A percentile compares a stretch with the other conserved stretches of the same genome.
These are phyloP conservation scores for Fennellomyces sp. DNA, from an alignment of 371 early-diverging fungal species.

Conservation along the genomic window DNA sequence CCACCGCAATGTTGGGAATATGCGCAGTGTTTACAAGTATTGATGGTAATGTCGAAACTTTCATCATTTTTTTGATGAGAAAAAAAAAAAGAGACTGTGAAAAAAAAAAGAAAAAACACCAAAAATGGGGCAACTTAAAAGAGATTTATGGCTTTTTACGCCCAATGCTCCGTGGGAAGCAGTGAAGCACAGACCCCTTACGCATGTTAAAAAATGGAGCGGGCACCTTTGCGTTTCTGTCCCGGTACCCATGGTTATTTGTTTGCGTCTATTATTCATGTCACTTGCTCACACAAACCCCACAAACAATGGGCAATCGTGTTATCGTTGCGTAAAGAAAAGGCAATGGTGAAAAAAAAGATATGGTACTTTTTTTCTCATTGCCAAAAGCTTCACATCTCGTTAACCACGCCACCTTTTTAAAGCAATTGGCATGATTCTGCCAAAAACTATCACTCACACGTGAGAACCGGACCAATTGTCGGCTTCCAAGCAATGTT, in stretches of 20 bases:
- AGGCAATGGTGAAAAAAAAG: not conserved
- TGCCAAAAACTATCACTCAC: too few relatives aligned
- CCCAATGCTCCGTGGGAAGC: not conserved
- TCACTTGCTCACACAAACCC: too few relatives aligned
- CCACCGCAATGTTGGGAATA: not conserved
- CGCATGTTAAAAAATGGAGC: not conserved
- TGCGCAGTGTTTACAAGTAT: not conserved
- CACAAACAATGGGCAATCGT: not conserved
- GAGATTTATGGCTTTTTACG: not conserved
- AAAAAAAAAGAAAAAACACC: not conserved
- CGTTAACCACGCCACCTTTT: not conserved
- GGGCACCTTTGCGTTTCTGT: not conserved
- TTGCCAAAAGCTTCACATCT: not conserved
- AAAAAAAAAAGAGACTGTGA: not conserved
- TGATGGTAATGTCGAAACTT: not conserved
- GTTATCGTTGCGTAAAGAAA: not conserved
- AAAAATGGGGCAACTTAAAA: not conserved
- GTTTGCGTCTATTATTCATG: not conserved
- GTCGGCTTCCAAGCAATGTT: too few relatives aligned
- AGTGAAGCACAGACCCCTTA: slow-evolving; percentile 2
- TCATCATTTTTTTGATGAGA: not conserved
- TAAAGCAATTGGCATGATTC: not conserved
- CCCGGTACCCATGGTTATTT: not conserved
- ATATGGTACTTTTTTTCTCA: not conserved
- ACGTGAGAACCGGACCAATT: too few relatives aligned